Conservation (phyloP, 495 filamentous ascomycete genomes). For the Neurospora sp. region DNA sequence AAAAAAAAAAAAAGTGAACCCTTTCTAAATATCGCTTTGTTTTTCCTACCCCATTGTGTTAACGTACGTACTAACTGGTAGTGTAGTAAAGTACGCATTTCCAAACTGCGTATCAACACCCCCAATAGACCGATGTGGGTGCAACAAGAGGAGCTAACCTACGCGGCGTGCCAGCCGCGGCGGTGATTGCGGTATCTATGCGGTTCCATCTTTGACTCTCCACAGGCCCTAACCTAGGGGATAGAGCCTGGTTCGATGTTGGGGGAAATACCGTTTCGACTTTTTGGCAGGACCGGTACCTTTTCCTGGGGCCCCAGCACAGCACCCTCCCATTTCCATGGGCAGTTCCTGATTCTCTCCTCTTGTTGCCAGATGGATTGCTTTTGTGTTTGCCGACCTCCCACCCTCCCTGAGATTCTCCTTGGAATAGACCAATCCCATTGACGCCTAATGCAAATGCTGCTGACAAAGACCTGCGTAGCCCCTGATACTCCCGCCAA, state of each 20-base stretch:
- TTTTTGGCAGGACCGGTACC: background rate
- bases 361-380: slow-evolving; percentile 1
- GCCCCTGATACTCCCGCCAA: background rate
- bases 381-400: slow-evolving; percentile 1
- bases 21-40: background rate
- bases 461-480: slow-evolving; percentile 6
- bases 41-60: background rate
- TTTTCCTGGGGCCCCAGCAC: background rate
- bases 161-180: background rate
- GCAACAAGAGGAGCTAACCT: background rate
- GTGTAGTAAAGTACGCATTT: background rate
- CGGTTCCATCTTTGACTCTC: background rate
- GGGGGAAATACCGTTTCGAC: background rate
- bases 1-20: background rate
- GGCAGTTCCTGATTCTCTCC: background rate
- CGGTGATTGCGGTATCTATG: background rate
- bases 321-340: background rate
- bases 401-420: slow-evolving; percentile 1
- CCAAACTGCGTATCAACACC: background rate
- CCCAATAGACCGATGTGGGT: background rate
- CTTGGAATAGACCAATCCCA: slow-evolving; percentile 1
- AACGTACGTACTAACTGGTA: background rate
- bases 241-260: background rate
- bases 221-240: background rate
- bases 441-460: slow-evolving; percentile 15